A percentile compares a stretch with the other conserved stretches of the same genome.
These are phyloP conservation scores for Hericium alpestre DNA, from an alignment of 768 basidiomycete genomes.

Conservation along the genomic window DNA sequence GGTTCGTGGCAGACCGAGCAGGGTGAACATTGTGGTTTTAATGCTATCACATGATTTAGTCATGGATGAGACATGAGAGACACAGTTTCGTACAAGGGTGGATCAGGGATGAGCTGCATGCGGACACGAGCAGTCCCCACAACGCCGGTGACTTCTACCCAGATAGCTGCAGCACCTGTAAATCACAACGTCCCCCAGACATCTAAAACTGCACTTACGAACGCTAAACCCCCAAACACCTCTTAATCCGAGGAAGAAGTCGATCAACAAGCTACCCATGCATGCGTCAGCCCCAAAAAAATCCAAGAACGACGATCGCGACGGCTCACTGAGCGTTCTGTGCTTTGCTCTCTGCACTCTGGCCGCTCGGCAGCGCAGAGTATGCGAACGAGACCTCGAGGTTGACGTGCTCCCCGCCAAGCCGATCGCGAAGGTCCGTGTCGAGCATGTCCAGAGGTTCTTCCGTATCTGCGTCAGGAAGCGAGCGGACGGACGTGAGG, in stretches of 20 bases:
- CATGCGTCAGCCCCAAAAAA: background rate
- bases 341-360: constrained; percentile 23
- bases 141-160: constrained; percentile 65
- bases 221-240: constrained; percentile 26
- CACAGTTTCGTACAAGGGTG: constrained; percentile 36
- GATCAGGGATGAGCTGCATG: constrained; percentile 64
- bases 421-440: constrained; percentile 19
- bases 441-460: constrained; percentile 19
- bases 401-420: constrained; percentile 44
- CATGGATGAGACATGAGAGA: background rate
- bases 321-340: constrained; percentile 41
- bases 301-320: background rate
- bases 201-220: constrained; percentile 13
- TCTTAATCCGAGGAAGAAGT: constrained; percentile 53
- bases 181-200: constrained; percentile 11
- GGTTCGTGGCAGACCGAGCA: constrained; percentile 63
- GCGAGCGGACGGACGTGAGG: constrained; percentile 55
- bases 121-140: constrained; percentile 52
- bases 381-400: constrained; percentile 66
- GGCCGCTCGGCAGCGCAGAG: constrained; percentile 39
- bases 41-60: constrained; percentile 26
- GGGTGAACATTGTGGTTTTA: constrained; percentile 39
- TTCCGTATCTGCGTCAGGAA: constrained; percentile 31
- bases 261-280: constrained; percentile 36
- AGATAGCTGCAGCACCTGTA: constrained; percentile 49